These are phyloP conservation scores for Camellia granthamiana DNA, from an alignment of 148 eudicot species.

Conservation along the genomic window DNA sequence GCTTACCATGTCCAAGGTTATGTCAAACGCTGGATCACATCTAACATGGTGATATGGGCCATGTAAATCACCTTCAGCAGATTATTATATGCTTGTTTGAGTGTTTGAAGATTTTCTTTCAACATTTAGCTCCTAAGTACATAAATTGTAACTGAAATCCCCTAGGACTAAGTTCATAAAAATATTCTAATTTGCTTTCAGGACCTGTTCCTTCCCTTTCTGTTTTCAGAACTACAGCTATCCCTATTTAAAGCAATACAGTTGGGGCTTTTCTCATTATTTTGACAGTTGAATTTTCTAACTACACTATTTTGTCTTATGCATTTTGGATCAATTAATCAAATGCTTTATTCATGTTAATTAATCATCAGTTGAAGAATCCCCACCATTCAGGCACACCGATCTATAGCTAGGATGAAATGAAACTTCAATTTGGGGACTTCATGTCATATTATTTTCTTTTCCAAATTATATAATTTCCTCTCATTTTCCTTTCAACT, in stretches of 20 bases:
- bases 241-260: not conserved
- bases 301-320: not conserved
- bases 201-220: too few relatives aligned
- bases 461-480: not conserved
- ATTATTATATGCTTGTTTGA: too few relatives aligned
- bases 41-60: too few relatives aligned
- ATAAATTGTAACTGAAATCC: too few relatives aligned
- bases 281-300: not conserved
- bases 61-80: too few relatives aligned
- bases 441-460: not conserved
- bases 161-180: too few relatives aligned
- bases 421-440: not conserved
- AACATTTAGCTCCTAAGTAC: too few relatives aligned
- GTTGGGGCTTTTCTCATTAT: not conserved
- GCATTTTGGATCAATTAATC: not conserved
- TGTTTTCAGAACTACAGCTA: not conserved
- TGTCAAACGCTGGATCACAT: too few relatives aligned
- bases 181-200: too few relatives aligned
- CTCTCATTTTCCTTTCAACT: not conserved
- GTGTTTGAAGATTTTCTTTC: too few relatives aligned
- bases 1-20: too few relatives aligned
- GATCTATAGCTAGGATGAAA: not conserved
- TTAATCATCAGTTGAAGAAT: not conserved
- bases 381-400: not conserved
- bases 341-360: not conserved